Conservation (phyloP, 192 early-diverging fungal species). For the Mortierella hygrophila region DNA sequence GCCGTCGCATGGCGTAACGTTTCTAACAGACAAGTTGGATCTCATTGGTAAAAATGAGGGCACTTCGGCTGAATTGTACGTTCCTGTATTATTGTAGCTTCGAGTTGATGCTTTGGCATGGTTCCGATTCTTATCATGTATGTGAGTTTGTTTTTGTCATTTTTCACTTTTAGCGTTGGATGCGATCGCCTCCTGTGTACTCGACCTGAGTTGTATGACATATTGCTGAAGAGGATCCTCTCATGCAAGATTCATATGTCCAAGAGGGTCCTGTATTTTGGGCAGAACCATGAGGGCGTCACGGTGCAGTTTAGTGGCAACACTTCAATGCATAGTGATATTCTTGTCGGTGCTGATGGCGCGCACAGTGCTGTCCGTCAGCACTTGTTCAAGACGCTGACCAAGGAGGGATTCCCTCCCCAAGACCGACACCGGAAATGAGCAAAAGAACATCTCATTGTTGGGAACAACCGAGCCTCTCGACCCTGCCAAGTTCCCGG, state of each 20-base stretch:
- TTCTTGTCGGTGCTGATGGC: constrained; percentile 28
- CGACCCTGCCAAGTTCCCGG: background rate
- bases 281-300: constrained; percentile 1
- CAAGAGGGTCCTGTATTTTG: constrained; percentile 6
- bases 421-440: background rate
- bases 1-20: background rate
- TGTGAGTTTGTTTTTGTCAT: background rate
- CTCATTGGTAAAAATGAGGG: background rate
- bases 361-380: constrained; percentile 13
- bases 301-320: background rate
- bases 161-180: background rate
- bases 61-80: background rate
- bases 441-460: constrained; percentile 5
- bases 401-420: background rate
- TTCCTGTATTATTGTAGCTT: background rate
- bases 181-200: constrained; percentile 11
- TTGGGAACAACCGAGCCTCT: constrained; percentile 10
- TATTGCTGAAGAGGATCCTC: constrained; percentile 10
- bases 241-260: constrained; percentile 6
- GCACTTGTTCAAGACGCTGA: background rate
- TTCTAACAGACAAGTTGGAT: background rate
- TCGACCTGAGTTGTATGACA: constrained; percentile 15
- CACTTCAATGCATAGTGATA: background rate
- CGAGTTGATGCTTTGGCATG: too few species aligned
- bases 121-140: too few species aligned